These are phyloP conservation scores for Smallanthus sonchifolius DNA, from an alignment of 129 eudicot species.

Conservation along the genomic window DNA sequence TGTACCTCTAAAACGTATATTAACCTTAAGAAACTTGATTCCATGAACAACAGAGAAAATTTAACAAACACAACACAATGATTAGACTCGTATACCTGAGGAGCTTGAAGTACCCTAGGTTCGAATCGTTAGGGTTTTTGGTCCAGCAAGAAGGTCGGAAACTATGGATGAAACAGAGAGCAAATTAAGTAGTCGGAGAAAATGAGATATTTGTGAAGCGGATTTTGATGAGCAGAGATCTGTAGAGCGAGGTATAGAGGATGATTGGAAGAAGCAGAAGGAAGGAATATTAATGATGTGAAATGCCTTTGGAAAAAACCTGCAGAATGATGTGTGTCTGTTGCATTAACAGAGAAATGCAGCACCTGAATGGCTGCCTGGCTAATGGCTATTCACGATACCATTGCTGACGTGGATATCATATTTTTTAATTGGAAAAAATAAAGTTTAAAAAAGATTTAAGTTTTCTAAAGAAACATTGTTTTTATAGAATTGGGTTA, in stretches of 20 bases:
- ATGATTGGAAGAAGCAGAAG: background rate
- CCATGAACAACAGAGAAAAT: background rate
- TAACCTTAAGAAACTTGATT: background rate
- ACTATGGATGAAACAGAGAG: background rate
- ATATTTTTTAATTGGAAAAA: background rate
- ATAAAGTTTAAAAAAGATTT: too few relatives aligned
- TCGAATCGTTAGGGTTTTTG: background rate
- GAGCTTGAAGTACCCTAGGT: constrained; percentile 4
- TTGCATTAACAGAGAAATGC: background rate
- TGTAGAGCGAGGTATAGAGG: background rate
- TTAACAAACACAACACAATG: background rate
- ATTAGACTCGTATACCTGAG: background rate
- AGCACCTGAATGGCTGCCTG: background rate
- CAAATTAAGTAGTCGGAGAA: background rate
- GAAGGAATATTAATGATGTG: too few relatives aligned
- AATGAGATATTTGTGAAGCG: background rate
- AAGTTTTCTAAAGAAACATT: too few relatives aligned
- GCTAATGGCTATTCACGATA: too few relatives aligned
- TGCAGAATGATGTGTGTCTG: background rate
- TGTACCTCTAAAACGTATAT: too few relatives aligned
- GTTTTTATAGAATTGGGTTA: too few relatives aligned
- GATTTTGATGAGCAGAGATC: background rate
- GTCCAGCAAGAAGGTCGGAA: background rate
- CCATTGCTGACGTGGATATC: background rate
- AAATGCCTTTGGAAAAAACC: background rate